Conservation (phyloP, 2,329 filamentous ascomycete genomes). For the Diplodia corticola region DNA sequence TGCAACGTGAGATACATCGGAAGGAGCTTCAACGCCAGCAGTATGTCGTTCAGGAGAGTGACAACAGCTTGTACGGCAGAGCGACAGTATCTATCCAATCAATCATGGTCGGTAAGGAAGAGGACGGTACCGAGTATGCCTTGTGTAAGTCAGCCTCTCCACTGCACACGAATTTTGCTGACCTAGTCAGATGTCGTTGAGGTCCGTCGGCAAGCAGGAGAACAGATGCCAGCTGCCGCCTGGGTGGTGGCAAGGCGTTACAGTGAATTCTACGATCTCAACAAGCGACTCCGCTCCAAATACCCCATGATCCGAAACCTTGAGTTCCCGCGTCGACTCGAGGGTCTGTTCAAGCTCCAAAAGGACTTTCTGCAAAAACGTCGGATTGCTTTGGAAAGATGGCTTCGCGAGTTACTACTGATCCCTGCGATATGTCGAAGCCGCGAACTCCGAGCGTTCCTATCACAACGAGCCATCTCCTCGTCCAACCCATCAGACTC, state of each 20-base stretch:
- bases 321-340: conserved; percentile 86
- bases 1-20: conserved; percentile 86
- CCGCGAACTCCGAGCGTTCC: conserved; percentile 84
- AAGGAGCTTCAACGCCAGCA: conserved; percentile 97
- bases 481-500: conserved; percentile 64
- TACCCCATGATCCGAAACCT: conserved; percentile 87
- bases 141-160: conserved; percentile 59
- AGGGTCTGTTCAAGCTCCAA: conserved; percentile 89
- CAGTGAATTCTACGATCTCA: conserved; percentile 94
- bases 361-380: conserved; percentile 93
- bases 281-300: conserved; percentile 79
- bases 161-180: conserved; percentile 24
- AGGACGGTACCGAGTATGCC: conserved; percentile 90
- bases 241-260: conserved; percentile 94
- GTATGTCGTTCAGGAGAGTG: conserved; percentile 95
- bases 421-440: conserved; percentile 93
- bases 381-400: conserved; percentile 78
- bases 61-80: conserved; percentile 93
- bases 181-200: conserved; percentile 70
- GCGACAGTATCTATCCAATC: conserved; percentile 88
- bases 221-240: conserved; percentile 93
- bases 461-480: conserved; percentile 82
- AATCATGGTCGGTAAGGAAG: conserved; percentile 87
- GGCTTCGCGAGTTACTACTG: conserved; percentile 72
- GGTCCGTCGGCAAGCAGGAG: conserved; percentile 83